These are phyloP conservation scores for Alternaria sp. DNA, from an alignment of 2,329 filamentous ascomycete genomes.

Conservation along the genomic window DNA sequence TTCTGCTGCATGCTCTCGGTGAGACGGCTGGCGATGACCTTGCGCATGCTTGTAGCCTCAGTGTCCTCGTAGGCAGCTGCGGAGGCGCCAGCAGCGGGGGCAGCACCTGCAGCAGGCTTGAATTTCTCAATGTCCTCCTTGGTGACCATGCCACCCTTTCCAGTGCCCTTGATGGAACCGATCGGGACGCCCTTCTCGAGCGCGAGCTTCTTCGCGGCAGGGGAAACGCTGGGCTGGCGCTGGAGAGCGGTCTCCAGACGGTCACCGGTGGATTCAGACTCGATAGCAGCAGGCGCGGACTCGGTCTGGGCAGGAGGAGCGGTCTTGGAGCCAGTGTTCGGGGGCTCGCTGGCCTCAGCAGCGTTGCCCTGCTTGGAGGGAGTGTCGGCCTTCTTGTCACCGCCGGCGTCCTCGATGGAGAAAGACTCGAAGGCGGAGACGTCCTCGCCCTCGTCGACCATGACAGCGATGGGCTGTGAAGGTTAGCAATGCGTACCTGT, in stretches of 20 bases:
- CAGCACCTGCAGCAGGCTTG: constrained; percentile 61
- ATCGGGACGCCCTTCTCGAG: constrained; percentile 84
- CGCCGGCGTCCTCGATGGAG: constrained; percentile 87
- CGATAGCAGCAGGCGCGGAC: constrained; percentile 67
- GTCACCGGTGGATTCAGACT: constrained; percentile 77
- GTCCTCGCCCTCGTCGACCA: constrained; percentile 91
- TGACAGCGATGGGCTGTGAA: constrained; percentile 86
- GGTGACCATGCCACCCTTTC: constrained; percentile 85
- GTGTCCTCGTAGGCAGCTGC: constrained; percentile 81
- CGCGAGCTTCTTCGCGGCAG: constrained; percentile 81
- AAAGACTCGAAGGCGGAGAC: constrained; percentile 89
- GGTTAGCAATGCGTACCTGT: constrained; percentile 31
- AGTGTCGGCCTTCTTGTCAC: constrained; percentile 72
- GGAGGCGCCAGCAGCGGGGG: constrained; percentile 58
- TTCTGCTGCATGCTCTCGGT: constrained; percentile 90
- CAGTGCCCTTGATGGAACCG: constrained; percentile 83
- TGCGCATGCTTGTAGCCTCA: constrained; percentile 91
- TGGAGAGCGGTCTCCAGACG: constrained; percentile 85
- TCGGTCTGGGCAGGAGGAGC: constrained; percentile 59
- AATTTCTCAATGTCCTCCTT: constrained; percentile 93
- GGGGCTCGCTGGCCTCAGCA: constrained; percentile 68
- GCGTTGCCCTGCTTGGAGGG: constrained; percentile 70
- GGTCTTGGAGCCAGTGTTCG: constrained; percentile 65
- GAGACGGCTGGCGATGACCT: constrained; percentile 93
- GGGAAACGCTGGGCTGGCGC: constrained; percentile 76